Percentiles rank a stretch among this genome's conserved stretches.
Evolutionary conservation across 1,284 basidiomycete species (phyloP).

Genomic region (Puccinia novopanici): DNA sequence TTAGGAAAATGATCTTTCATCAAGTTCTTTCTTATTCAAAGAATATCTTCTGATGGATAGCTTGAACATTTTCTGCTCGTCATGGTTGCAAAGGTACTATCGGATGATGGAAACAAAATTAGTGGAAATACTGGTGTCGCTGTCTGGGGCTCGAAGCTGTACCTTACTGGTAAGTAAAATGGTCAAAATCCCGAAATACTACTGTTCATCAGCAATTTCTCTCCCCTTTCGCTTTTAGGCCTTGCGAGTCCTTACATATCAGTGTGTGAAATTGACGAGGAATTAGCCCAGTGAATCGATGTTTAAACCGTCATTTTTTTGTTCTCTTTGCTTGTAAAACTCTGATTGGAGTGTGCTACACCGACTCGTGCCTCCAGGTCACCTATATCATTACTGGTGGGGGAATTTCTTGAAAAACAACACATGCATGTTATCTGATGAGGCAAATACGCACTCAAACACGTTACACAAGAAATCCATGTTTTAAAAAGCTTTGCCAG

Average conservation of each 20-base stretch:
- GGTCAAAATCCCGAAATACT: neutral
- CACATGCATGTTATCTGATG: neutral
- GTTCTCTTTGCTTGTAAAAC: conserved; percentile 1
- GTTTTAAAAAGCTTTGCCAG: neutral
- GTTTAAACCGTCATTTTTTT: neutral
- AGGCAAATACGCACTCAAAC: neutral
- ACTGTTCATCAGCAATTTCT: neutral
- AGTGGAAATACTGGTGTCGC: conserved; percentile 32
- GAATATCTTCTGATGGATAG: neutral
- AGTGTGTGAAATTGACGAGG: conserved; percentile 30
- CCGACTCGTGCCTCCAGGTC: neutral
- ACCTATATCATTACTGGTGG: neutral
- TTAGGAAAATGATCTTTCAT: neutral
- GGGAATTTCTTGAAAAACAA: neutral
- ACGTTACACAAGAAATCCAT: neutral
- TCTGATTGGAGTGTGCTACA: neutral
- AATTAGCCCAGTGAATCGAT: conserved; percentile 5
- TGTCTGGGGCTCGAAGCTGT: conserved; percentile 29
- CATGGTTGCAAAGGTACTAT: conserved; percentile 19
- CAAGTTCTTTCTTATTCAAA: neutral
- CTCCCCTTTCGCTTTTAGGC: neutral
- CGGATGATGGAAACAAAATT: conserved; percentile 42
- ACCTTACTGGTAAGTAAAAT: conserved; percentile 25
- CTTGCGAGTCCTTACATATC: conserved; percentile 27
- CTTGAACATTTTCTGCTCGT: neutral